Evolutionary conservation across 768 basidiomycete genomes (phyloP).

Genomic region (Boletales sp.): DNA sequence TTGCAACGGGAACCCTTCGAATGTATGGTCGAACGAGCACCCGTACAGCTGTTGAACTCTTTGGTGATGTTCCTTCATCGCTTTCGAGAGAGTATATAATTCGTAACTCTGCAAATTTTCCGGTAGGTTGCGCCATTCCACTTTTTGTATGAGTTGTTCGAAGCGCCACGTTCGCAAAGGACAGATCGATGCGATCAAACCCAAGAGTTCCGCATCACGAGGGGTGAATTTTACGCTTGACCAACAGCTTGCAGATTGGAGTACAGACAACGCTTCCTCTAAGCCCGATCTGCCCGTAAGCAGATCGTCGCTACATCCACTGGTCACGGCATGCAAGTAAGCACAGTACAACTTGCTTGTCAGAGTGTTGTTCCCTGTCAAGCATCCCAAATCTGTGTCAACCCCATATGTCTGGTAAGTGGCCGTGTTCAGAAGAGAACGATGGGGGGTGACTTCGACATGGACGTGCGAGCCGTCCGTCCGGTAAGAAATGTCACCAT

Average conservation of each 20-base stretch:
- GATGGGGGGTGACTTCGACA: slow-evolving; percentile 4
- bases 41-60: slow-evolving; percentile 9
- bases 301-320: slow-evolving; percentile 38
- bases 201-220: slow-evolving; percentile 29
- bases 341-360: slow-evolving; percentile 33
- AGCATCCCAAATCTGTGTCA: slow-evolving; percentile 28
- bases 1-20: slow-evolving; percentile 1
- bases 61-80: slow-evolving; percentile 26
- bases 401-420: slow-evolving; percentile 25
- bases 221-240: slow-evolving; percentile 35
- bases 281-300: slow-evolving; percentile 27
- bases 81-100: slow-evolving; percentile 19
- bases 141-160: slow-evolving; percentile 35
- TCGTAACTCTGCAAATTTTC: slow-evolving; percentile 28
- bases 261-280: slow-evolving; percentile 32
- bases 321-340: slow-evolving; percentile 44
- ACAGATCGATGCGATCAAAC: slow-evolving; percentile 30
- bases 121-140: slow-evolving; percentile 23
- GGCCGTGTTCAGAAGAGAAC: background rate
- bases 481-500: slow-evolving; percentile 33
- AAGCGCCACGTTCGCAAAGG: slow-evolving; percentile 37
- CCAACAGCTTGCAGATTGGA: slow-evolving; percentile 34
- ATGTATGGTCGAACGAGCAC: background rate
- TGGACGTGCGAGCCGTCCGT: slow-evolving; percentile 9
- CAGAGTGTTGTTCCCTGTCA: slow-evolving; percentile 12